Evolutionary conservation across 106 monocot genomes (phyloP).

Genomic region (Dendrobium catenatum): DNA sequence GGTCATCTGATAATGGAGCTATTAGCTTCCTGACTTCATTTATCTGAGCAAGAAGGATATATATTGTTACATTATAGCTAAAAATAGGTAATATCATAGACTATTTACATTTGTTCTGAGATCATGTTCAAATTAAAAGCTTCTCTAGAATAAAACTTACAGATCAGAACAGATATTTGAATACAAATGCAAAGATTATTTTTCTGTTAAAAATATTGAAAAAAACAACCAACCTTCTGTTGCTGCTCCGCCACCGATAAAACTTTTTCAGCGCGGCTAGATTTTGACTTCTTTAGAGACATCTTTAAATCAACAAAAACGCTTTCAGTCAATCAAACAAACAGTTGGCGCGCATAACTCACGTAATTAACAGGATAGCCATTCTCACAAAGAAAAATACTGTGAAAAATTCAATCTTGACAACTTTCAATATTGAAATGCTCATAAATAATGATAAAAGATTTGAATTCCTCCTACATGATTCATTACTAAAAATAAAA

Average conservation of each 20-base stretch:
- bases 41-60: constrained; percentile 18
- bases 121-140: background rate
- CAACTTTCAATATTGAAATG: background rate
- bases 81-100: background rate
- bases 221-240: constrained; percentile 20
- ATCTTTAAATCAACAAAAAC: constrained; percentile 5
- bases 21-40: constrained; percentile 30
- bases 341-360: background rate
- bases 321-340: constrained; percentile 4
- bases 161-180: background rate
- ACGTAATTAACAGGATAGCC: background rate
- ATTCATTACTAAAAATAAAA: background rate
- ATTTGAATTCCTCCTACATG: too few relatives aligned
- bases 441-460: too few relatives aligned
- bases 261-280: constrained; percentile 15
- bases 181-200: background rate
- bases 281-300: constrained; percentile 24
- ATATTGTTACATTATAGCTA: background rate
- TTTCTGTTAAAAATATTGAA: constrained; percentile 2
- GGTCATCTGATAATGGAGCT: constrained; percentile 17
- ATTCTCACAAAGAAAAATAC: background rate
- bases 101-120: background rate
- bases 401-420: background rate
- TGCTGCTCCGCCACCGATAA: constrained; percentile 28
- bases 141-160: too few relatives aligned